phyloP scores from a whole-genome alignment of 2,329 filamentous ascomycete species.

The Shiraia sp. region DNA sequence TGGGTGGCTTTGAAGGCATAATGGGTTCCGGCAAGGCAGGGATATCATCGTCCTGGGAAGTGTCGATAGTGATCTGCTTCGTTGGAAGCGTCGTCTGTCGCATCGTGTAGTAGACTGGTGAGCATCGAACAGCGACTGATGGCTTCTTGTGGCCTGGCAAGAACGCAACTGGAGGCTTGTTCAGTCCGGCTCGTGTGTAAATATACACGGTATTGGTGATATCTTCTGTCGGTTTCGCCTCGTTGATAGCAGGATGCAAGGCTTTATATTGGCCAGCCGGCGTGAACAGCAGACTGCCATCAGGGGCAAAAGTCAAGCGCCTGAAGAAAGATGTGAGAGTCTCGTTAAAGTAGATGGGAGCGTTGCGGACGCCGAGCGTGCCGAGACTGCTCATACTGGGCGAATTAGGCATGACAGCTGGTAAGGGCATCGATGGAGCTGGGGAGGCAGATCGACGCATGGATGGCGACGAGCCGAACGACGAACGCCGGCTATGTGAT shows the following conservation, averaged over 20 bases:
- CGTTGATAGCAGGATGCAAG: constrained; percentile 67
- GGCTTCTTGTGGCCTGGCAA: constrained; percentile 97
- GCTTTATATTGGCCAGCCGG: constrained; percentile 95
- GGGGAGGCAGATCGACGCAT: constrained; percentile 87
- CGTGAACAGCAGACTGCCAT: constrained; percentile 90
- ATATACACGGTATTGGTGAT: constrained; percentile 98
- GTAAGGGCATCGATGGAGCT: constrained; percentile 88
- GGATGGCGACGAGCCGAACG: constrained; percentile 78
- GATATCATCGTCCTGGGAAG: constrained; percentile 82
- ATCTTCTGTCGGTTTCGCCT: constrained; percentile 77
- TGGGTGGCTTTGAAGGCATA: constrained; percentile 58
- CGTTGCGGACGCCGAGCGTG: constrained; percentile 66
- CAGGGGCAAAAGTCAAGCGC: constrained; percentile 89
- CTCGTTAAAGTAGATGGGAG: constrained; percentile 93
- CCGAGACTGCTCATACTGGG: constrained; percentile 69
- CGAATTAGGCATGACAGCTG: constrained; percentile 93
- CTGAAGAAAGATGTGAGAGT: constrained; percentile 97
- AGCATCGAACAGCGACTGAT: constrained; percentile 93
- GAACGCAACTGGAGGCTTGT: constrained; percentile 93
- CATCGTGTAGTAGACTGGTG: constrained; percentile 83
- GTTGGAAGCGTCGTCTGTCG: constrained; percentile 69
- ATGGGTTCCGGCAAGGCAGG: constrained; percentile 82
- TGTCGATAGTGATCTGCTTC: constrained; percentile 92
- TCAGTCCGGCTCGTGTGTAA: constrained; percentile 93
- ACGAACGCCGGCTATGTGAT: constrained; percentile 91